Percentiles rank a stretch among this genome's conserved stretches.
Conservation (phyloP, 139 green algal genomes). For the Chlorella sp. region DNA sequence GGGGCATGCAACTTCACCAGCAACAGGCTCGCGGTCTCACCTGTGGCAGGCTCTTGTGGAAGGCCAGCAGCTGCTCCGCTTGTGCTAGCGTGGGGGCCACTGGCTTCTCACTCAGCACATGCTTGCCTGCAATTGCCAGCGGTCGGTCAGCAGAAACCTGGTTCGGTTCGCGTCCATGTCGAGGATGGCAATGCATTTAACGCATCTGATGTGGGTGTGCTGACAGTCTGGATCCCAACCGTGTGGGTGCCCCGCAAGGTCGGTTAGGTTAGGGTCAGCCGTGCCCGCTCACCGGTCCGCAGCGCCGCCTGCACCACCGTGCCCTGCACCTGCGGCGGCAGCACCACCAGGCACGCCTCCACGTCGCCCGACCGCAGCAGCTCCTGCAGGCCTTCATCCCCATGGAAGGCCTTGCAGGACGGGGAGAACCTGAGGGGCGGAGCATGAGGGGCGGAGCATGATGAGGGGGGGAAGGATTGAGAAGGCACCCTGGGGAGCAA, state of each 20-base stretch:
- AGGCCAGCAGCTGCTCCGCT: slow-evolving; percentile 20
- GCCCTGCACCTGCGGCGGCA: slow-evolving; percentile 10
- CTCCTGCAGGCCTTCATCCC: slow-evolving; percentile 1
- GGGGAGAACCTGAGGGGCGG: background rate
- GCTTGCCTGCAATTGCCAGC: slow-evolving; percentile 5
- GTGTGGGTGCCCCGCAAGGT: background rate
- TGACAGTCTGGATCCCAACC: no score
- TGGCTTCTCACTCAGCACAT: slow-evolving; percentile 30
- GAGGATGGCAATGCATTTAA: no score
- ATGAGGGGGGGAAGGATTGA: no score
- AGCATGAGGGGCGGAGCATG: no score
- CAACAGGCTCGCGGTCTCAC: background rate
- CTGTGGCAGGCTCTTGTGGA: slow-evolving; percentile 13
- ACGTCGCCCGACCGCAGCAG: background rate
- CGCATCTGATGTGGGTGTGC: no score
- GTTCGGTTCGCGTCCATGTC: background rate
- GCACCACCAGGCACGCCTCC: slow-evolving; percentile 9
- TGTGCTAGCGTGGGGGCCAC: slow-evolving; percentile 7
- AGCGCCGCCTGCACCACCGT: slow-evolving; percentile 11
- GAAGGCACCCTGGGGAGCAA: background rate
- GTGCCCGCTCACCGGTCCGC: background rate
- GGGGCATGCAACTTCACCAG: background rate
- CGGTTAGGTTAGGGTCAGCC: background rate
- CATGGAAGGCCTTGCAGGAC: slow-evolving; percentile 17
- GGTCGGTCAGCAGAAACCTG: background rate